Evolutionary conservation across 768 basidiomycete species (phyloP).

Genomic region (Xanthoconium stramineum): DNA sequence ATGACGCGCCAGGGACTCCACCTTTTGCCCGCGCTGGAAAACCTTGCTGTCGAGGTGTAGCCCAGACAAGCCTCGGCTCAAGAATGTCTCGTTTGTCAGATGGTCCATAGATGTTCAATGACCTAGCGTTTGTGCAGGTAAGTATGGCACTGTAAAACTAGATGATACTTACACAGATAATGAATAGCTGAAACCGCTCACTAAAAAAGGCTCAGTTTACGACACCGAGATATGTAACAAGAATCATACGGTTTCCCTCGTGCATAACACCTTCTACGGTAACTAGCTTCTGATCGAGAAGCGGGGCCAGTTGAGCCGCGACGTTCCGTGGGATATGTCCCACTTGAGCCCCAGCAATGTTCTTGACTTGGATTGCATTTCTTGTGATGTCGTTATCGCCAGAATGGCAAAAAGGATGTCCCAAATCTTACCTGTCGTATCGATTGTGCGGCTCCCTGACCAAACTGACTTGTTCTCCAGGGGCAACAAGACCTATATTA

Average conservation of each 20-base stretch:
- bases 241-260: conserved; percentile 60
- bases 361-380: conserved; percentile 79
- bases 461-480: conserved; percentile 73
- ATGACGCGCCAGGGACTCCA: conserved; percentile 17
- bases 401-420: not conserved
- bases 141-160: not conserved
- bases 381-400: conserved; percentile 31
- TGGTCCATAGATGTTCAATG: conserved; percentile 68
- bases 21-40: conserved; percentile 33
- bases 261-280: conserved; percentile 68
- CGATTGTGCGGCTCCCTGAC: conserved; percentile 62
- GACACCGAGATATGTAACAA: not conserved
- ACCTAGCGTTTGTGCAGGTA: conserved; percentile 36
- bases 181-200: conserved; percentile 47
- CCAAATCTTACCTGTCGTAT: conserved; percentile 57
- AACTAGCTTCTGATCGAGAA: conserved; percentile 62
- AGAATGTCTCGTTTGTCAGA: conserved; percentile 56
- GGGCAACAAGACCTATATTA: conserved; percentile 68
- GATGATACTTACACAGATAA: conserved; percentile 54
- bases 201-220: conserved; percentile 24
- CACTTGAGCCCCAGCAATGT: conserved; percentile 71
- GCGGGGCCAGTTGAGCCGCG: conserved; percentile 58
- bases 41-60: conserved; percentile 65
- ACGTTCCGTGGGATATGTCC: conserved; percentile 72
- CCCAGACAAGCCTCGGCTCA: conserved; percentile 70